phyloP scores from a whole-genome alignment of 345 rosid genomes.

The Physaria fendleri region DNA sequence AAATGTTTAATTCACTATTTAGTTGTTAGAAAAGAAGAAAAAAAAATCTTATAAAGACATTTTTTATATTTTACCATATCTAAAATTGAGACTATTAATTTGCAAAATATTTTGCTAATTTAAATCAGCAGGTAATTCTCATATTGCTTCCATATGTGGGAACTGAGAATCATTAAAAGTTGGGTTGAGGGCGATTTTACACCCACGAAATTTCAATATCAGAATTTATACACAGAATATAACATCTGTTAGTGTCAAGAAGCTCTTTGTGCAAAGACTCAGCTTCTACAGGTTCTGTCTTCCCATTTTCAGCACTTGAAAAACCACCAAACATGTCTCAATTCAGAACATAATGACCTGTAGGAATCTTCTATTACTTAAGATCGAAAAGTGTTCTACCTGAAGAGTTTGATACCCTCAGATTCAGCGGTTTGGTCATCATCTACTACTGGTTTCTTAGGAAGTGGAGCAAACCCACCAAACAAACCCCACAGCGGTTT shows the following conservation, averaged over 20 bases:
- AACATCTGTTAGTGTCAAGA: conserved; percentile 74
- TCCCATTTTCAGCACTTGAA: conserved; percentile 77
- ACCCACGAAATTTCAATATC: too few relatives aligned
- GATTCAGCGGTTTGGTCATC: conserved; percentile 46
- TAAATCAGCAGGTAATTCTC: too few relatives aligned
- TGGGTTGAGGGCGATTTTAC: too few relatives aligned
- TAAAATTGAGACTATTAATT: too few relatives aligned
- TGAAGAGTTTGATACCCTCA: conserved; percentile 46
- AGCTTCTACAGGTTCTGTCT: conserved; percentile 57
- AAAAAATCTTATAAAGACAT: too few relatives aligned
- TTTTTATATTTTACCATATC: too few relatives aligned
- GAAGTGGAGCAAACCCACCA: conserved; percentile 99
- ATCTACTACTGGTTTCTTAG: conserved; percentile 54
- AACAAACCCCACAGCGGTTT: conserved; percentile 44
- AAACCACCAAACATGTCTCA: conserved; percentile 27
- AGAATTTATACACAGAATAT: too few relatives aligned
- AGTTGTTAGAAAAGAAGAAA: neutral
- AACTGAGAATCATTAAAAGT: too few relatives aligned
- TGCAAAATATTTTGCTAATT: too few relatives aligned
- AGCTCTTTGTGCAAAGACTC: conserved; percentile 71
- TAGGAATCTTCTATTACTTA: neutral
- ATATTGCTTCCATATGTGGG: too few relatives aligned
- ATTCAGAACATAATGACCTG: conserved; percentile 19
- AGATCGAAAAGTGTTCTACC: conserved; percentile 42
- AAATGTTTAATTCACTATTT: neutral